These are phyloP conservation scores for Aspergillus bridgeri DNA, from an alignment of 495 filamentous ascomycete genomes.

Conservation along the genomic window DNA sequence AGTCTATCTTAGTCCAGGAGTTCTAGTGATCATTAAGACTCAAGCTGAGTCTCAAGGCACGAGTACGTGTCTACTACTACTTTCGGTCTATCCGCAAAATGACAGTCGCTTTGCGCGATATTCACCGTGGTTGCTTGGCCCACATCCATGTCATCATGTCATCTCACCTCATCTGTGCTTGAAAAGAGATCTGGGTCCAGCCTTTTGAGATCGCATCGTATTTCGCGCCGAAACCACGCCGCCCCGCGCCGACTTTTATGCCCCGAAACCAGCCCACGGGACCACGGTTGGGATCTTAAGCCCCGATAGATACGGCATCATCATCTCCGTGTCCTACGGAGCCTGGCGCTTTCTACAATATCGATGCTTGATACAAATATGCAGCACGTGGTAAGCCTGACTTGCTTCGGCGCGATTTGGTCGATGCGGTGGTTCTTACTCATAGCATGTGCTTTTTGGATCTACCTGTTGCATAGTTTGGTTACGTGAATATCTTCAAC, in stretches of 20 bases:
- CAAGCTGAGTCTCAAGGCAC: too few relatives aligned
- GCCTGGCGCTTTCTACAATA: not conserved
- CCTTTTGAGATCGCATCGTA: not conserved
- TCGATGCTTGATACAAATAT: not conserved
- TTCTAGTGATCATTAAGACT: too few relatives aligned
- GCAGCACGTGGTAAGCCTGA: not conserved
- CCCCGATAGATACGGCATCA: not conserved
- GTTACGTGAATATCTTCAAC: not conserved
- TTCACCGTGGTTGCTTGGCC: too few relatives aligned
- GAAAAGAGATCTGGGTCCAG: not conserved
- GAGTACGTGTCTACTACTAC: too few relatives aligned
- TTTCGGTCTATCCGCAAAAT: too few relatives aligned
- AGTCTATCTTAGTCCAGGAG: too few relatives aligned
- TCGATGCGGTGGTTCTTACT: too few relatives aligned
- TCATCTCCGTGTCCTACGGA: not conserved
- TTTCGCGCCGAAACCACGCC: not conserved
- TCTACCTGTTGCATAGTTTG: too few relatives aligned
- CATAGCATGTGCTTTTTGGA: too few relatives aligned
- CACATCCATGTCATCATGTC: not conserved
- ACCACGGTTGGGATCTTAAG: not conserved
- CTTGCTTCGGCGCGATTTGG: too few relatives aligned
- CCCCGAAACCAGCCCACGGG: not conserved
- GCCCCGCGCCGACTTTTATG: not conserved
- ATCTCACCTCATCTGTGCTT: not conserved
- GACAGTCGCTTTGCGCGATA: too few relatives aligned